Evolutionary conservation across 768 basidiomycete genomes (phyloP).

Genomic region (Boletus tylopilopsis): DNA sequence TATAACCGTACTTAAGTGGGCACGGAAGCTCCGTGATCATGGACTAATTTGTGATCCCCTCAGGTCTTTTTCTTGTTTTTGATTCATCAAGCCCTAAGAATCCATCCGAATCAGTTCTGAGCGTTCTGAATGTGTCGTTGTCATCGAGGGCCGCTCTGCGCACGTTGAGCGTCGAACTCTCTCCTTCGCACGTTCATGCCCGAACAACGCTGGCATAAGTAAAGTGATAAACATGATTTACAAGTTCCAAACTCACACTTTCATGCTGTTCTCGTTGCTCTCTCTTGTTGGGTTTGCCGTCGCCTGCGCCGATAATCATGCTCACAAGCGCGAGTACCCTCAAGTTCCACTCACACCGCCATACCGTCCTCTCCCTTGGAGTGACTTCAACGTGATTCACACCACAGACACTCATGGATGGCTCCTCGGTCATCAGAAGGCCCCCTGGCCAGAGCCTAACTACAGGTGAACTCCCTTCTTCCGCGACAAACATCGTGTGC

Average conservation of each 20-base stretch:
- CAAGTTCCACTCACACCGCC: constrained; percentile 50
- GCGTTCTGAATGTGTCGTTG: too few species aligned
- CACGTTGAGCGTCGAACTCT: too few species aligned
- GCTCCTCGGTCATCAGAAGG: constrained; percentile 82
- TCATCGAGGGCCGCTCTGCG: too few species aligned
- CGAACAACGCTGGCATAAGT: constrained; percentile 1
- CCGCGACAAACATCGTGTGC: too few species aligned
- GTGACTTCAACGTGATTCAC: constrained; percentile 84
- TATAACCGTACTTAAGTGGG: too few species aligned
- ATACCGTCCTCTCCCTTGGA: constrained; percentile 70
- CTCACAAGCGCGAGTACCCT: constrained; percentile 39
- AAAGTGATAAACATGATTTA: neutral
- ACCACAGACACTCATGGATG: constrained; percentile 85
- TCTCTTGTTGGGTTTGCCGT: constrained; percentile 15
- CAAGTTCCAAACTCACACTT: neutral
- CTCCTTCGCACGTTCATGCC: too few species aligned
- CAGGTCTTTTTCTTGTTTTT: too few species aligned
- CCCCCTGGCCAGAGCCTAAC: constrained; percentile 69
- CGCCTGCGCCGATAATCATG: constrained; percentile 30
- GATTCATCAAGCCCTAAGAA: too few species aligned
- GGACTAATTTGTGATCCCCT: too few species aligned
- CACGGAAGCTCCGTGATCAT: too few species aligned
- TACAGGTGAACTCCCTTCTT: constrained; percentile 45
- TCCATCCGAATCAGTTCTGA: too few species aligned
- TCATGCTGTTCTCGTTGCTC: constrained; percentile 18